A percentile compares a stretch with the other conserved stretches of the same genome.
Evolutionary conservation across 2,329 filamentous ascomycete species (phyloP).

Genomic region (Drechslerella dactyloides): DNA sequence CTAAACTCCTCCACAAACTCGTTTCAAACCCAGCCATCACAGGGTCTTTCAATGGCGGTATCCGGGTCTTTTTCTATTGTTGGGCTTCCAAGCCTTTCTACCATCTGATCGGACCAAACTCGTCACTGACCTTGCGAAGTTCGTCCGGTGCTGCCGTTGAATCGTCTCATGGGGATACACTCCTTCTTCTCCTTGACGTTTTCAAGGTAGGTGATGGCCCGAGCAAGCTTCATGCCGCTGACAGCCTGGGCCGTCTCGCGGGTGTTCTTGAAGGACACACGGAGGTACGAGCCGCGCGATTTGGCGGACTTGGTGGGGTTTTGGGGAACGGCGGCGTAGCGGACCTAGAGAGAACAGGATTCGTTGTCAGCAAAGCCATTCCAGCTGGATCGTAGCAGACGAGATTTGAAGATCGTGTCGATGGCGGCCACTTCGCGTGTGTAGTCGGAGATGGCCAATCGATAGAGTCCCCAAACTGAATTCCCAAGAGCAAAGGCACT

Average conservation of each 20-base stretch:
- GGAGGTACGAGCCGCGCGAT: constrained; percentile 97
- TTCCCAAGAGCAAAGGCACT: constrained; percentile 36
- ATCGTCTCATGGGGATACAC: constrained; percentile 97
- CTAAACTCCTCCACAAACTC: neutral
- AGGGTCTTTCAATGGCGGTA: neutral
- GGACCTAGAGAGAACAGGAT: constrained; percentile 68
- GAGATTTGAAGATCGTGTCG: constrained; percentile 28
- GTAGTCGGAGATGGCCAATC: constrained; percentile 16
- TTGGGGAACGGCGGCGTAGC: constrained; percentile 93
- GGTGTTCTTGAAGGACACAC: constrained; percentile 99
- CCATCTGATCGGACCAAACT: constrained; percentile 10
- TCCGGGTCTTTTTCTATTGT: neutral
- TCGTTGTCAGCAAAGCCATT: constrained; percentile 33
- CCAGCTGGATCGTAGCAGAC: constrained; percentile 8
- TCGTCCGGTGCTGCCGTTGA: constrained; percentile 92
- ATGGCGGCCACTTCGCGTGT: constrained; percentile 21
- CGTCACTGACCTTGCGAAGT: constrained; percentile 88
- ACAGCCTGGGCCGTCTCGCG: constrained; percentile 99
- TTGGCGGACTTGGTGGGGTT: constrained; percentile 90
- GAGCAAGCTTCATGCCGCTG: constrained; percentile 98
- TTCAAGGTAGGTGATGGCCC: constrained; percentile 94
- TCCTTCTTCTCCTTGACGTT: constrained; percentile 97
- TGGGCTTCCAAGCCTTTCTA: constrained; percentile 21
- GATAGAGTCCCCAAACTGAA: constrained; percentile 31
- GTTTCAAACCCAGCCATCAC: neutral